These are phyloP conservation scores for Creolimax fragrantissima DNA, from an alignment of 78 protist genomes.

Conservation along the genomic window DNA sequence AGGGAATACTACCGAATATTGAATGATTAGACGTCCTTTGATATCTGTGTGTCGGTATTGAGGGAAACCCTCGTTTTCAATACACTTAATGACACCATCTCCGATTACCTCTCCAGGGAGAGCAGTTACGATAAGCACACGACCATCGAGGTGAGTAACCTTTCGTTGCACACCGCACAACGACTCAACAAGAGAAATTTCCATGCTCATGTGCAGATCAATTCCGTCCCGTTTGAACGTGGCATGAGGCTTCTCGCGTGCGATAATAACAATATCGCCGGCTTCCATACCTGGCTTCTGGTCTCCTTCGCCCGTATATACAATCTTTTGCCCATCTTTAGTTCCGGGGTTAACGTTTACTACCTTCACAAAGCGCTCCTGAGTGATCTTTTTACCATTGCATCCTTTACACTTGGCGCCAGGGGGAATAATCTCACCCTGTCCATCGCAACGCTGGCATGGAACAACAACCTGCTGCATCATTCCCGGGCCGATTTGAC, in stretches of 20 bases:
- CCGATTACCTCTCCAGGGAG: constrained; percentile 44
- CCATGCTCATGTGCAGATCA: constrained; percentile 73
- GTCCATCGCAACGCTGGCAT: constrained; percentile 75
- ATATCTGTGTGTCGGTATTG: constrained; percentile 60
- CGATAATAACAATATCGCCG: constrained; percentile 86
- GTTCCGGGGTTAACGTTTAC: constrained; percentile 89
- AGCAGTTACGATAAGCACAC: constrained; percentile 54
- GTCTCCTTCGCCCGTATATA: constrained; percentile 87
- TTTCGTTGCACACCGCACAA: constrained; percentile 77
- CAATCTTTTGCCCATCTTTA: constrained; percentile 72
- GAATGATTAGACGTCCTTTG: constrained; percentile 71
- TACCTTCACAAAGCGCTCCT: constrained; percentile 72
- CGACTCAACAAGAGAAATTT: constrained; percentile 71
- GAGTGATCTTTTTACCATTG: constrained; percentile 63
- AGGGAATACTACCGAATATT: constrained; percentile 77
- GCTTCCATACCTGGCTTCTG: constrained; percentile 70
- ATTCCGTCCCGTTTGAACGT: constrained; percentile 74
- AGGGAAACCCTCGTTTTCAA: constrained; percentile 93
- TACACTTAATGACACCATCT: constrained; percentile 56
- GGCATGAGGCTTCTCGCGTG: constrained; percentile 76
- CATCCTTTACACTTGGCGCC: constrained; percentile 66
- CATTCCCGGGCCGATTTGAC: constrained; percentile 85
- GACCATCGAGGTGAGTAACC: constrained; percentile 81
- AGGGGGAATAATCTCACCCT: constrained; percentile 49
- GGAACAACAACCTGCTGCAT: constrained; percentile 63